A percentile compares a stretch with the other conserved stretches of the same genome.
Conservation (phyloP, 768 basidiomycete genomes). For the Leccinum boreale region DNA sequence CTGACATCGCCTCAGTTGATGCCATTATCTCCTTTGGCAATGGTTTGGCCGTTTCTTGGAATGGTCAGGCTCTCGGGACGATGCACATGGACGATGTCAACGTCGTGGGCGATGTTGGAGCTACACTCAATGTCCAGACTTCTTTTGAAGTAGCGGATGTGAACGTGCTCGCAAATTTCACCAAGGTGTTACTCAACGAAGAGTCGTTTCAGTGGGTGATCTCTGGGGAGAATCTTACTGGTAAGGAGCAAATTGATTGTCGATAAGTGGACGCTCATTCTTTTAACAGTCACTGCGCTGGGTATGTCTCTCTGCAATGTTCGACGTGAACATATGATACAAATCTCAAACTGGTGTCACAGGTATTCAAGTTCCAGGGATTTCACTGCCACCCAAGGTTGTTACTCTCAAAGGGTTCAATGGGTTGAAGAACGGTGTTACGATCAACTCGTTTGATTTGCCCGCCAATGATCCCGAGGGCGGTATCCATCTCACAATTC, state of each 20-base stretch:
- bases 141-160: conserved; percentile 58
- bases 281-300: conserved; percentile 49
- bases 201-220: conserved; percentile 72
- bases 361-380: conserved; percentile 59
- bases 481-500: conserved; percentile 64
- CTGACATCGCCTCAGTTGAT: conserved; percentile 44
- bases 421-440: conserved; percentile 58
- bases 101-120: conserved; percentile 64
- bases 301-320: conserved; percentile 34
- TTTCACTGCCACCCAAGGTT: conserved; percentile 51
- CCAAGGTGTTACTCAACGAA: conserved; percentile 59
- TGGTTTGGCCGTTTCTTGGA: conserved; percentile 62
- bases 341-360: neutral
- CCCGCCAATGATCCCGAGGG: conserved; percentile 69
- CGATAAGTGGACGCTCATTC: conserved; percentile 4
- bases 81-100: conserved; percentile 59
- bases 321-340: neutral
- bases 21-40: conserved; percentile 62
- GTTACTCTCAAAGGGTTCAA: conserved; percentile 72
- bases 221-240: conserved; percentile 58
- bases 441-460: conserved; percentile 64
- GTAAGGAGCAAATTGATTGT: conserved; percentile 28
- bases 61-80: conserved; percentile 51
- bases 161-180: conserved; percentile 58
- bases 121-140: conserved; percentile 49